Evolutionary conservation across 176 grass and related monocot species (phyloP), one percentile per base, ranked within the genome.

Genomic region (Ampelocalamus luodianensis): DNA sequence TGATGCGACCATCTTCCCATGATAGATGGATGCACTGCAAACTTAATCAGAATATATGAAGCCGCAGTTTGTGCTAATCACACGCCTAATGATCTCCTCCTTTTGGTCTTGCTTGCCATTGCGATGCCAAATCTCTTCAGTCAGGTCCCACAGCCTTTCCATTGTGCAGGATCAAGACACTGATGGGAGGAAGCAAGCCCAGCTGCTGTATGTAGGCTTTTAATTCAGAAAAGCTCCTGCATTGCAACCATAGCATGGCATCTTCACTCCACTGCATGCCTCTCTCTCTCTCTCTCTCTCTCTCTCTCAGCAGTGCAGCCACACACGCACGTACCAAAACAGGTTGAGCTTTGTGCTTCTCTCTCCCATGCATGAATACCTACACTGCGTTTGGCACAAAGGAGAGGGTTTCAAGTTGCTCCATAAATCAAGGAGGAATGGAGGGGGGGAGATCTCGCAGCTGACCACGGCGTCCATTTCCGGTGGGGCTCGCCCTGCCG

Each of bases 331-430:
- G 62, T 43, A 43, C 62, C 88, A 18, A 81, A 81, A 82, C 63
- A 76, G 71, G 62, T 20, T 48, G 39, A 24, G 58, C 58, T 65
- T 65, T 82, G 78, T 54, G 72, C 29, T 12, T 76, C 71, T 74
- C 78, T 27, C 67, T 23, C 54, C 63, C 50, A 58, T 17, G 37
- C 62, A 26, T 24, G 74, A 24, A 69, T 40, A n/a, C 62, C 63
- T 86, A 78, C 84, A 61, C 79, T 87, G 84, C 79, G 87, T 90
- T 68, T 79, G 60, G 67, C 58, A 78, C 84, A 67, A 79, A 64
- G 54, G 61, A 64, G 29, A 48, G 15, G 56, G 12, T 16, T 45
- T 79, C 78, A 58, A 88, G 69, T 83, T 63, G 74, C 65, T 61
- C 56, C 65, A 55, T 53, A 27, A 53, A 58, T 42, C 76, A 39